Evolutionary conservation across 139 green algal genomes (phyloP), one percentile per base, ranked within the genome.

Genomic region (Yamagishiella unicocca): DNA sequence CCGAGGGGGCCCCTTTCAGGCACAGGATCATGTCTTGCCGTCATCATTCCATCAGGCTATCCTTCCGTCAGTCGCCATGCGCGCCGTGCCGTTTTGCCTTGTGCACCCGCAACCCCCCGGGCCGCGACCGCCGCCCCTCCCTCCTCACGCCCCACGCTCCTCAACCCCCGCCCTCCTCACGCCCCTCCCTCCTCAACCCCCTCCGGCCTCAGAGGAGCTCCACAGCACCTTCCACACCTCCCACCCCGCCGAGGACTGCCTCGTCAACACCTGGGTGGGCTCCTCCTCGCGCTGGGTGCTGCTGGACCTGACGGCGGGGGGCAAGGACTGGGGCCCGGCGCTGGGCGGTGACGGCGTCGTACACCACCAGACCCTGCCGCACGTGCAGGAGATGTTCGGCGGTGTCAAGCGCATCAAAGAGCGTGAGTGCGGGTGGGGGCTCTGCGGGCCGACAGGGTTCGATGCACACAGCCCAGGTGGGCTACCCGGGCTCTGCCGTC

Each of bases 281-380:
- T 55, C 3, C 38, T 4, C 1, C 12, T 75, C 62, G 29, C 86
- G 86, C 67, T 90, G 86, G 86, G 37, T 79, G 78, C 68, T 87
- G 54, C 17, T 94, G 40, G 91, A 92, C 83, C 90, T 94, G 4
- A 89, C 87, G 7, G 90, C 88, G 8, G 91, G 91, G 53, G 87
- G 87, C 46, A 89, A 90, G 43, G 91, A 95, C 61, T 97, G 94
- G 94, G 94, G 94, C 0, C 94, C 94, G 31, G 87, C 91, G 31
- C 75, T 96, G 25, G 94, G 92, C 9, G 93, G 93, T 2, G 90
- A 94, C 25, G 94, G 94, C 19, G 87, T 95, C 35, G 92, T 95
- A 54, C 81, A 90, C 62, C 53, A 88, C 17, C 80, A 84, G 58
- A 93, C 89, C 0, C 53, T 97, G 61, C 94, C 94, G 0, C 66